A percentile compares a stretch with the other conserved stretches of the same genome.
Evolutionary conservation across 306 rosid genomes (phyloP).

Genomic region (Crotalaria pallida): DNA sequence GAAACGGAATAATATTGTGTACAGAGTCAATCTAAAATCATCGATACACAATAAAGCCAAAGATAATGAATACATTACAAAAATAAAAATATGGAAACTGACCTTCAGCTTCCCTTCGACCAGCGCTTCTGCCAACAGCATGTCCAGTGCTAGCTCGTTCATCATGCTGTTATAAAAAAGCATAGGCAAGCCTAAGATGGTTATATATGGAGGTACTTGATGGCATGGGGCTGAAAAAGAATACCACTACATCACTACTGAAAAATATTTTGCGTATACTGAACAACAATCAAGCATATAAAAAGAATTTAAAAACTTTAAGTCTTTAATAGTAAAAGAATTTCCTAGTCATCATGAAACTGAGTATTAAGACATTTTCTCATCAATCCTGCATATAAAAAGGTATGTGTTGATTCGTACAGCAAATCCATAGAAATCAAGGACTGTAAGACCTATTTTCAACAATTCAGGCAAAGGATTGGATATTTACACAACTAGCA

Average conservation of each 20-base stretch:
- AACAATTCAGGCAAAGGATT: neutral
- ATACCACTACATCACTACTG: constrained; percentile 46
- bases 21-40: constrained; percentile 14
- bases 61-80: neutral
- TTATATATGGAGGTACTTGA: constrained; percentile 49
- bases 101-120: constrained; percentile 56
- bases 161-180: constrained; percentile 71
- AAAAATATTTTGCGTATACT: constrained; percentile 38
- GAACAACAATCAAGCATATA: constrained; percentile 27
- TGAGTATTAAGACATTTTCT: constrained; percentile 13
- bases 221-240: constrained; percentile 50
- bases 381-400: neutral
- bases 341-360: constrained; percentile 38
- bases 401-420: neutral
- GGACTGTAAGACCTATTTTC: constrained; percentile 4
- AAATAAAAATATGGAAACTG: constrained; percentile 32
- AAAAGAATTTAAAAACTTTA: constrained; percentile 18
- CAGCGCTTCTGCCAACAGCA: constrained; percentile 48
- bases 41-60: constrained; percentile 2
- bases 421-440: constrained; percentile 33
- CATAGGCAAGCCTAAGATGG: constrained; percentile 65
- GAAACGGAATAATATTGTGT: neutral
- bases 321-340: neutral
- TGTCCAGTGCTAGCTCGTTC: constrained; percentile 50
- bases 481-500: neutral